Percentiles rank a stretch among this genome's conserved stretches.
Evolutionary conservation across 2,329 filamentous ascomycete species (phyloP).

Genomic region (Colletotrichum falcatum): DNA sequence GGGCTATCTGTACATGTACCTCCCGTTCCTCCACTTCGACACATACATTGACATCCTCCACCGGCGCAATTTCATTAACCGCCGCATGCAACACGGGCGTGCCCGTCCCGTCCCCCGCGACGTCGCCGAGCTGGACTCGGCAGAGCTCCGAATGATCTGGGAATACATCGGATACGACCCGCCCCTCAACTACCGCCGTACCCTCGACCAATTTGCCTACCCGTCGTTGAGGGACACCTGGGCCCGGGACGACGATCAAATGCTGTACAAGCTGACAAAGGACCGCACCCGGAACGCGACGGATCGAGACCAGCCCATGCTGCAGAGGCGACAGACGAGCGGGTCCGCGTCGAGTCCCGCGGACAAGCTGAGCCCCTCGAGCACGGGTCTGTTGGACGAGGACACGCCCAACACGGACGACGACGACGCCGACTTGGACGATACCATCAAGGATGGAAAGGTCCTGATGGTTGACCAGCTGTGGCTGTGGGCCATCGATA

Average conservation of each 20-base stretch:
- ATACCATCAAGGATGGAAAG: constrained; percentile 63
- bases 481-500: constrained; percentile 71
- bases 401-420: constrained; percentile 42
- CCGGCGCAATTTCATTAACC: constrained; percentile 65
- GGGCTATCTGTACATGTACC: constrained; percentile 61
- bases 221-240: constrained; percentile 70
- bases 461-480: constrained; percentile 76
- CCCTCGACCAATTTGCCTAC: constrained; percentile 73
- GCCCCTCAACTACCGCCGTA: constrained; percentile 70
- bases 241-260: constrained; percentile 73
- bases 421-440: constrained; percentile 52
- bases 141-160: constrained; percentile 72
- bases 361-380: constrained; percentile 30
- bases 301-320: constrained; percentile 40
- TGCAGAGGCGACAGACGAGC: constrained; percentile 35
- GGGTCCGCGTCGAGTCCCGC: constrained; percentile 30
- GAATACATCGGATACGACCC: constrained; percentile 71
- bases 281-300: constrained; percentile 48
- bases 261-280: constrained; percentile 75
- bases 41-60: constrained; percentile 69
- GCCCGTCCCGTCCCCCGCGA: constrained; percentile 66
- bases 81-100: constrained; percentile 65
- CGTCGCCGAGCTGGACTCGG: constrained; percentile 65
- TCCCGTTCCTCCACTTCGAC: constrained; percentile 74
- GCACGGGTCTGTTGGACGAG: constrained; percentile 37